Percentiles rank a stretch among this genome's conserved stretches.
phyloP scores from a whole-genome alignment of 192 early-diverging fungal genomes.

The Chytriomyces sp. region DNA sequence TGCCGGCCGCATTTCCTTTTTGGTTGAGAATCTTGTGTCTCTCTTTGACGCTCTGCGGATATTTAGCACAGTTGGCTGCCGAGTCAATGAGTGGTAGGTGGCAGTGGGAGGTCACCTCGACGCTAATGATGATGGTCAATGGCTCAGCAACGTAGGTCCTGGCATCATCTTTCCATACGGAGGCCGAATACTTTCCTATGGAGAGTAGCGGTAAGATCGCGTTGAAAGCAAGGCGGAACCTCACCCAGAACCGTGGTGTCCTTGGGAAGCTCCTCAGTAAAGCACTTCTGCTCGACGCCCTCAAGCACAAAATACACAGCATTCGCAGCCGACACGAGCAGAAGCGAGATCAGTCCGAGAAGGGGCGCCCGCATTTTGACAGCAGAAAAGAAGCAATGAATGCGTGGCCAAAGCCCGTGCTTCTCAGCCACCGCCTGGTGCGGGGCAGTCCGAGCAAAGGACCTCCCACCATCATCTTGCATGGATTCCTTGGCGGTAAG shows the following conservation, averaged over 20 bases:
- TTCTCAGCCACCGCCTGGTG: not conserved
- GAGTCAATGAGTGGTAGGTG: not conserved
- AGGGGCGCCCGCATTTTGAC: not conserved
- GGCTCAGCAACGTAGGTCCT: conserved; percentile 14
- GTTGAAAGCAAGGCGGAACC: conserved; percentile 13
- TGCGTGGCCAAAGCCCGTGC: not conserved
- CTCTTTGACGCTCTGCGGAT: conserved; percentile 63
- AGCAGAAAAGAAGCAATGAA: too few relatives aligned
- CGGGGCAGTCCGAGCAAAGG: not conserved
- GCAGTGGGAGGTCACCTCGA: conserved; percentile 31
- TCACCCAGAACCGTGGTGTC: conserved; percentile 82
- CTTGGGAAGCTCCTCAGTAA: conserved; percentile 90
- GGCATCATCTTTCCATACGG: conserved; percentile 71
- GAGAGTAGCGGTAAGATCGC: too few relatives aligned
- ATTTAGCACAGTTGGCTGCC: conserved; percentile 45
- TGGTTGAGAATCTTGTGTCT: conserved; percentile 73
- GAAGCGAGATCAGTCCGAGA: not conserved
- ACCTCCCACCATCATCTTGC: conserved; percentile 62
- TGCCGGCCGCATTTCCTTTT: conserved; percentile 70
- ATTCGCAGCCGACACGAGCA: conserved; percentile 14
- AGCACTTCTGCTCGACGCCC: conserved; percentile 86
- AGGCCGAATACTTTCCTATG: conserved; percentile 69
- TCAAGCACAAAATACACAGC: conserved; percentile 93
- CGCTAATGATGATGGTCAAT: conserved; percentile 32
- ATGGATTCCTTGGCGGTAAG: conserved; percentile 92